Evolutionary conservation across 495 filamentous ascomycete genomes (phyloP).

Genomic region (Penicillium diatomitis): DNA sequence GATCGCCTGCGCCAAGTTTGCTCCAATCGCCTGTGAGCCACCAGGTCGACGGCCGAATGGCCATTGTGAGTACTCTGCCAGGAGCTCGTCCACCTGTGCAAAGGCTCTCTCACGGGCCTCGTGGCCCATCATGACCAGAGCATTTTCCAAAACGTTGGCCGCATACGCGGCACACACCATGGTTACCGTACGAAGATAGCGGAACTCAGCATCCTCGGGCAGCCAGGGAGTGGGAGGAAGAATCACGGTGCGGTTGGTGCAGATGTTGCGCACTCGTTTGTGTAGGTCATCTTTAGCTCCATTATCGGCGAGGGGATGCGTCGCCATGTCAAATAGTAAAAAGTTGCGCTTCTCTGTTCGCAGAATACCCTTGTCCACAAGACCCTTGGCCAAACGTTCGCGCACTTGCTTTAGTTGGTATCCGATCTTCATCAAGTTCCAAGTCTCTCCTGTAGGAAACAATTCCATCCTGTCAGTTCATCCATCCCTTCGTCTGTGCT

Average conservation of each 20-base stretch:
- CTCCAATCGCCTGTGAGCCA: constrained; percentile 71
- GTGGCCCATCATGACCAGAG: constrained; percentile 85
- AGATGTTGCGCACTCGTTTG: constrained; percentile 79
- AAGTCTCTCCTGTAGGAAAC: constrained; percentile 72
- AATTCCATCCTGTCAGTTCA: constrained; percentile 2
- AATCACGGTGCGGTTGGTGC: constrained; percentile 90
- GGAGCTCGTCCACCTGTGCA: constrained; percentile 89
- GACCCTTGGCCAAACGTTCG: constrained; percentile 93
- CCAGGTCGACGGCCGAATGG: constrained; percentile 78
- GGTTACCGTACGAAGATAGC: constrained; percentile 79
- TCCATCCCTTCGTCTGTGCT: too few relatives aligned
- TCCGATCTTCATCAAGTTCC: constrained; percentile 99
- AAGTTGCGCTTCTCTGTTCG: constrained; percentile 99
- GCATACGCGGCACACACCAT: constrained; percentile 99
- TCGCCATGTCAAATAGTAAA: constrained; percentile 98
- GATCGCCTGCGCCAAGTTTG: constrained; percentile 84
- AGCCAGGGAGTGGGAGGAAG: constrained; percentile 74
- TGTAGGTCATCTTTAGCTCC: constrained; percentile 97
- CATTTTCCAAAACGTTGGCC: constrained; percentile 96
- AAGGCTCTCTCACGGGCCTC: constrained; percentile 91
- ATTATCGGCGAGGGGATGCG: constrained; percentile 93
- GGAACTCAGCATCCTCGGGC: constrained; percentile 87
- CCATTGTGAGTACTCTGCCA: constrained; percentile 94
- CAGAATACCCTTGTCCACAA: constrained; percentile 97
- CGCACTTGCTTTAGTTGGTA: constrained; percentile 99